These are phyloP conservation scores for Arthroderma uncinatum DNA, from an alignment of 2,329 filamentous ascomycete species.

Conservation along the genomic window DNA sequence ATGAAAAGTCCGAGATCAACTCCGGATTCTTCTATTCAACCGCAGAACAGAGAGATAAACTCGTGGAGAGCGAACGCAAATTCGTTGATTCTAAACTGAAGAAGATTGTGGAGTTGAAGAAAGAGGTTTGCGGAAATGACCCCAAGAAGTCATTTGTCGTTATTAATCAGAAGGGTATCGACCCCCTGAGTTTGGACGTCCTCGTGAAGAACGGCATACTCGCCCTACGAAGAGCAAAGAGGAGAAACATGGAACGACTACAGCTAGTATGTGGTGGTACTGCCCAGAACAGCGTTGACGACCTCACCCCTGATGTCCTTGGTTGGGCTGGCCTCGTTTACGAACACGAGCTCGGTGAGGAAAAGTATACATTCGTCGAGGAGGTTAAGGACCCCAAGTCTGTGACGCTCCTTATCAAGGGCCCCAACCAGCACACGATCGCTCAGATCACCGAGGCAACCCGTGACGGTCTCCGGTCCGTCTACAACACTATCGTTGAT, in stretches of 20 bases:
- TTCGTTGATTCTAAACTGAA: conserved; percentile 94
- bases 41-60: conserved; percentile 92
- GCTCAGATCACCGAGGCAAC: conserved; percentile 94
- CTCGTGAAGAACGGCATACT: conserved; percentile 97
- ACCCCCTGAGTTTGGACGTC: conserved; percentile 88
- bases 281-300: conserved; percentile 93
- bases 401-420: conserved; percentile 94
- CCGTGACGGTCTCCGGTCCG: conserved; percentile 83
- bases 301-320: conserved; percentile 73
- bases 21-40: conserved; percentile 97
- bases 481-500: conserved; percentile 99
- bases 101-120: conserved; percentile 97
- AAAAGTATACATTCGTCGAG: conserved; percentile 98
- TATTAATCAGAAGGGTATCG: conserved; percentile 98
- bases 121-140: conserved; percentile 88
- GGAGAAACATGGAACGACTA: conserved; percentile 96
- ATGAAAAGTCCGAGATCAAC: conserved; percentile 99
- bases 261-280: conserved; percentile 87
- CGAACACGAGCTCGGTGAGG: conserved; percentile 92
- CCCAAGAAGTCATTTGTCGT: conserved; percentile 93
- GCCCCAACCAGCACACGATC: conserved; percentile 93
- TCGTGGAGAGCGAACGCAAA: conserved; percentile 90
- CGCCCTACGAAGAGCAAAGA: conserved; percentile 85
- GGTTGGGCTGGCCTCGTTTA: conserved; percentile 96
- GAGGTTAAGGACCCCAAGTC: conserved; percentile 98